Percentiles rank a stretch among this genome's conserved stretches.
phyloP scores from a whole-genome alignment of 2,329 filamentous ascomycete species.

The Paecilomyces sp. region DNA sequence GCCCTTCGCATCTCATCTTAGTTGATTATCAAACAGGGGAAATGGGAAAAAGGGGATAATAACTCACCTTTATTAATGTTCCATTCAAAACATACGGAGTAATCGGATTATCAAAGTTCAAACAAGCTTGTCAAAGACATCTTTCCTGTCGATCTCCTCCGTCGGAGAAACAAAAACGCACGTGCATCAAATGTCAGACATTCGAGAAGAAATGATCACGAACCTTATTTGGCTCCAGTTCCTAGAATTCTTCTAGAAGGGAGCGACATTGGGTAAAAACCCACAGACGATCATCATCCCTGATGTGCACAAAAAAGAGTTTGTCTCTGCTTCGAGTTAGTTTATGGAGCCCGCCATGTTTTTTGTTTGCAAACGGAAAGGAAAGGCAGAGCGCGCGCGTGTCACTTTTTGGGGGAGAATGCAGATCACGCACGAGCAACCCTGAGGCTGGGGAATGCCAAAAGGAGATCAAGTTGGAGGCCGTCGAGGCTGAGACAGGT shows the following conservation, averaged over 20 bases:
- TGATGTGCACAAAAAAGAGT: not conserved
- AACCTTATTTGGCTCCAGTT: not conserved
- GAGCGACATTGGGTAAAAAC: not conserved
- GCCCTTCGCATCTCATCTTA: too few relatives aligned
- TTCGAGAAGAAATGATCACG: not conserved
- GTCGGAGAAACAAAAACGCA: not conserved
- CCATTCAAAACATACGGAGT: not conserved
- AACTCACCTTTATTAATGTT: not conserved
- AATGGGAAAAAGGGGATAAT: not conserved
- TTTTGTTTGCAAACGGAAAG: not conserved
- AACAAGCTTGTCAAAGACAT: not conserved
- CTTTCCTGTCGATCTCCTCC: not conserved
- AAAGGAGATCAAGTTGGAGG: not conserved
- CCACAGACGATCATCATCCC: not conserved
- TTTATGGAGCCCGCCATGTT: too few relatives aligned
- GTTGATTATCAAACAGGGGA: not conserved
- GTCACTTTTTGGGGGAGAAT: not conserved
- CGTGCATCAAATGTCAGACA: not conserved
- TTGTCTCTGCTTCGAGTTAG: too few relatives aligned
- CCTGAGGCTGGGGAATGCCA: not conserved
- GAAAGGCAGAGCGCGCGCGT: not conserved
- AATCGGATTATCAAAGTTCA: not conserved
- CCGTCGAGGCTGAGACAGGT: not conserved
- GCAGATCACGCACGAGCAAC: not conserved
- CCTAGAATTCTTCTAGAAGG: not conserved